Evolutionary conservation across 2,329 filamentous ascomycete genomes (phyloP).

Genomic region (Aspergillus tanneri): DNA sequence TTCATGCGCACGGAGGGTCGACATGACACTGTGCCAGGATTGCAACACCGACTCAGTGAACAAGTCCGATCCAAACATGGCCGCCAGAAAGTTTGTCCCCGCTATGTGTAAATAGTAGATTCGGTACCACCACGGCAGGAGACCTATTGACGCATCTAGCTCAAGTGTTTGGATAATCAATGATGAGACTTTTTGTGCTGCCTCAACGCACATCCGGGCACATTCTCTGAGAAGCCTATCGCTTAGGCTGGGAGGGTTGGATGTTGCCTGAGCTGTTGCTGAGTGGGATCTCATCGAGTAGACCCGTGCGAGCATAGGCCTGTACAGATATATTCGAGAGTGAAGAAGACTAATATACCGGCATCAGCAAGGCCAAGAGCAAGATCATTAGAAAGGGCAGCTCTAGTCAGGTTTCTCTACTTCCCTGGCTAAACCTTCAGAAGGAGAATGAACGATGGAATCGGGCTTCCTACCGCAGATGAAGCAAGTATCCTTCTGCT

Average conservation of each 20-base stretch:
- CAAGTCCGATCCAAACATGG: constrained; percentile 26
- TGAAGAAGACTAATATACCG: constrained; percentile 14
- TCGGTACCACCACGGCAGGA: constrained; percentile 23
- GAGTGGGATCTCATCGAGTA: constrained; percentile 11
- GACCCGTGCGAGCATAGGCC: constrained; percentile 18
- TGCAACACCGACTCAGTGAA: constrained; percentile 25
- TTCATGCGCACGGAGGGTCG: not conserved
- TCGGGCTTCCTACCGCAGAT: constrained; percentile 20
- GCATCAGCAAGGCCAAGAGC: not conserved
- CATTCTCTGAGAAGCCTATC: constrained; percentile 18
- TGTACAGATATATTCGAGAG: constrained; percentile 17
- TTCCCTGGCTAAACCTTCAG: too few relatives aligned
- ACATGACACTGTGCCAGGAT: constrained; percentile 25
- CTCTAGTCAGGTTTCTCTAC: too few relatives aligned
- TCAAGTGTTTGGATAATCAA: constrained; percentile 15
- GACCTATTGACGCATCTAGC: constrained; percentile 14
- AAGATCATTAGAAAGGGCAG: not conserved
- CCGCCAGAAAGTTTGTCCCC: constrained; percentile 18
- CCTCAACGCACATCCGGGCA: constrained; percentile 19
- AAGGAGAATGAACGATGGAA: not conserved
- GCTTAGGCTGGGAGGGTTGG: constrained; percentile 6
- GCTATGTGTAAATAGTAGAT: constrained; percentile 25
- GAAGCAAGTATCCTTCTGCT: constrained; percentile 16
- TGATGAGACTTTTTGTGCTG: constrained; percentile 15
- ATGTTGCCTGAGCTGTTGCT: not conserved